These are phyloP conservation scores for Gnaphalium uliginosum DNA, from an alignment of 129 eudicot species.

Conservation along the genomic window DNA sequence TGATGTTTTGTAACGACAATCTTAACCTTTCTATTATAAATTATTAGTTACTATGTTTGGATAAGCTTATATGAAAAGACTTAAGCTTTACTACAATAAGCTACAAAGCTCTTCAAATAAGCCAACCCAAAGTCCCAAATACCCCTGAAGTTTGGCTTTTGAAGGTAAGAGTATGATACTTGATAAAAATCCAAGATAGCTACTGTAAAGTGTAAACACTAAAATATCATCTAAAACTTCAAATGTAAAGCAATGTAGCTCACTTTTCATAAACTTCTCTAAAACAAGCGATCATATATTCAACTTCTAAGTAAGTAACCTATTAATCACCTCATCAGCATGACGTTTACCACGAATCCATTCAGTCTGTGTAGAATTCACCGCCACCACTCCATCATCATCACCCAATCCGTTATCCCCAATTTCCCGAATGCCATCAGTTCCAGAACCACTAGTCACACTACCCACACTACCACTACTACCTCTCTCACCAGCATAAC, in stretches of 20 bases:
- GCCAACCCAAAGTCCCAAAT: background rate
- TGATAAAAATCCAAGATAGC: background rate
- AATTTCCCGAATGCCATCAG: constrained; percentile 42
- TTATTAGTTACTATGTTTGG: no score
- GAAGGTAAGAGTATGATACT: background rate
- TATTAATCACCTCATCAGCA: constrained; percentile 63
- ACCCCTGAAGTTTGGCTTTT: background rate
- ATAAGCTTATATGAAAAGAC: no score
- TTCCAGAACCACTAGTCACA: constrained; percentile 53
- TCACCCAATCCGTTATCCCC: constrained; percentile 25
- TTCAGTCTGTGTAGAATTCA: constrained; percentile 29
- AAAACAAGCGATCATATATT: background rate
- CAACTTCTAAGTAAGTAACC: background rate
- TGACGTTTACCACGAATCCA: constrained; percentile 79
- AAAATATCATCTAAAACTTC: background rate
- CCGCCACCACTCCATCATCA: constrained; percentile 41
- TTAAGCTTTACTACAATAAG: background rate
- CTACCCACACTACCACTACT: constrained; percentile 47
- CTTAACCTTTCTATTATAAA: no score
- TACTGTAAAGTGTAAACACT: background rate
- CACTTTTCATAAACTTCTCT: background rate
- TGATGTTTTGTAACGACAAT: no score
- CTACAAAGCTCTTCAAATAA: no score
- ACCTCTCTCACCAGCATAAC: constrained; percentile 94
- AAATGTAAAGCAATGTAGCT: background rate